These are phyloP conservation scores for Sarcodon aspratus DNA, from an alignment of 768 basidiomycete species.

Conservation along the genomic window DNA sequence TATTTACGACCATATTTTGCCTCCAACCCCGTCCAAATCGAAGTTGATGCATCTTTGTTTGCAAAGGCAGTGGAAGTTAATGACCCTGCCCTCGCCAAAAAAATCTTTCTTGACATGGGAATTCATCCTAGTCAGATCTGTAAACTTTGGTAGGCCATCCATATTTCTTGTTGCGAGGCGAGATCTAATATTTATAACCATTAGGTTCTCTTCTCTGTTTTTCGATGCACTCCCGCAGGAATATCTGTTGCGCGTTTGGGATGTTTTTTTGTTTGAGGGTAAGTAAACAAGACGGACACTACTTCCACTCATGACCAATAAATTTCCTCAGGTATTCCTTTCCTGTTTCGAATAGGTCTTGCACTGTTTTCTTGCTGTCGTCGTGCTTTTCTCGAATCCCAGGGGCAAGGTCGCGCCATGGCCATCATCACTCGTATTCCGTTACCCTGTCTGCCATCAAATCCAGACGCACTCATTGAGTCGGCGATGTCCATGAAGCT, in stretches of 20 bases:
- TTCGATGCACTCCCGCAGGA: constrained; percentile 53
- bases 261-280: constrained; percentile 78
- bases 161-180: not conserved
- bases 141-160: constrained; percentile 42
- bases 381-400: constrained; percentile 42
- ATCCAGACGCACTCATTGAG: constrained; percentile 51
- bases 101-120: constrained; percentile 52
- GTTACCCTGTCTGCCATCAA: constrained; percentile 38
- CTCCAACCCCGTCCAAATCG: constrained; percentile 45
- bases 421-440: constrained; percentile 40
- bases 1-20: constrained; percentile 76
- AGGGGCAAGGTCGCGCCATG: constrained; percentile 34
- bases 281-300: constrained; percentile 5
- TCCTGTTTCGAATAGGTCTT: constrained; percentile 65
- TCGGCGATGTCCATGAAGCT: constrained; percentile 54
- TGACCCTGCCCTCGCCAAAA: constrained; percentile 51
- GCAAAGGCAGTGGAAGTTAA: constrained; percentile 53
- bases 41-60: constrained; percentile 68
- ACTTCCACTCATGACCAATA: not conserved
- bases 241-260: constrained; percentile 69
- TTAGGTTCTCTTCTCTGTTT: constrained; percentile 67
- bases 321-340: constrained; percentile 43
- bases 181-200: not conserved
- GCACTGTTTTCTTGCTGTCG: constrained; percentile 52
- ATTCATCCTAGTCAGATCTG: constrained; percentile 49